Percentiles rank a stretch among this genome's conserved stretches.
phyloP scores from a whole-genome alignment of 1,139 yeast species.

The Chernovozyma sophiae-reginae region DNA sequence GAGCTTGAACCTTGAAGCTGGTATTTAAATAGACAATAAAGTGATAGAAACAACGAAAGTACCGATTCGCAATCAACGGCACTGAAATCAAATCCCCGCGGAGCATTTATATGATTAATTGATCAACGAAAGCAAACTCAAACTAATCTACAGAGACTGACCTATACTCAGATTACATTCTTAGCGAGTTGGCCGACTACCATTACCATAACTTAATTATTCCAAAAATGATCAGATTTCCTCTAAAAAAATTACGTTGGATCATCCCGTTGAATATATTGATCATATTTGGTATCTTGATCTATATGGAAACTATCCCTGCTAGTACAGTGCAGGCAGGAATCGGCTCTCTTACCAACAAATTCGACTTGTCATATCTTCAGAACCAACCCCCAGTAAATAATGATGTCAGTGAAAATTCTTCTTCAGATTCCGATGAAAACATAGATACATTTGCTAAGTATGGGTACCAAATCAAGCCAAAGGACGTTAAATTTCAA shows the following conservation, averaged over 20 bases:
- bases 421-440: background rate
- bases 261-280: background rate
- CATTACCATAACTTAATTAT: too few relatives aligned
- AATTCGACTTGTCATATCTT: slow-evolving; percentile 36
- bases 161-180: too few relatives aligned
- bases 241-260: background rate
- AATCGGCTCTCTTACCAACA: slow-evolving; percentile 2
- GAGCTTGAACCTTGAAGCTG: too few relatives aligned
- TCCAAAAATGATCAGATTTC: background rate
- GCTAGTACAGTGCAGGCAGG: slow-evolving; percentile 1
- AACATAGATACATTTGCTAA: background rate
- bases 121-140: too few relatives aligned
- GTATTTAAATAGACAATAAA: too few relatives aligned
- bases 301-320: slow-evolving; percentile 3
- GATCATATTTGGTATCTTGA: background rate
- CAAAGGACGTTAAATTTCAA: slow-evolving; percentile 30
- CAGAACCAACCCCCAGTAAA: background rate
- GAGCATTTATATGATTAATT: too few relatives aligned
- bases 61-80: too few relatives aligned
- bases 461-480: slow-evolving; percentile 12
- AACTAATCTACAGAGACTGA: too few relatives aligned
- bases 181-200: too few relatives aligned
- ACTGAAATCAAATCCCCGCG: too few relatives aligned
- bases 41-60: too few relatives aligned
- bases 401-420: background rate